Evolutionary conservation across 2,329 filamentous ascomycete species (phyloP).

Genomic region (Zymoseptoria ardabiliae): DNA sequence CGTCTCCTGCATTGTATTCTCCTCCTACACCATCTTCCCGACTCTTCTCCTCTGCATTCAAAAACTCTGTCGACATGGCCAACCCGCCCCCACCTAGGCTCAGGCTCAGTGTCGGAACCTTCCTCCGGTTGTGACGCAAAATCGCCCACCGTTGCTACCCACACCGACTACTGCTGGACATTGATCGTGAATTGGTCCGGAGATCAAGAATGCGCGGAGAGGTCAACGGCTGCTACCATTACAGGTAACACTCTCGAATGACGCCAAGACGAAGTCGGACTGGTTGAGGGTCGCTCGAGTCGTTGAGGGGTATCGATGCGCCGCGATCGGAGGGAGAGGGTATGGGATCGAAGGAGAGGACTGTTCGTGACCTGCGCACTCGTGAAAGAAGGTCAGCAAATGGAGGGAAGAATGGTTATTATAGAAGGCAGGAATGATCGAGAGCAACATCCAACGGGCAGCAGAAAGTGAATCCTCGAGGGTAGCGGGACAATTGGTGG

Average conservation of each 20-base stretch:
- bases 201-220: neutral
- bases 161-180: constrained; percentile 27
- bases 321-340: neutral
- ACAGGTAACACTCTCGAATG: neutral
- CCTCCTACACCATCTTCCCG: constrained; percentile 1
- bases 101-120: neutral
- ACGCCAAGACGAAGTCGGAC: neutral
- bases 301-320: neutral
- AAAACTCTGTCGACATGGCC: constrained; percentile 19
- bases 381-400: neutral
- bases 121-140: constrained; percentile 3
- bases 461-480: neutral
- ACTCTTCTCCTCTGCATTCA: constrained; percentile 8
- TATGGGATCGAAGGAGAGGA: neutral
- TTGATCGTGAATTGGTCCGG: constrained; percentile 8
- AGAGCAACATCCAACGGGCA: neutral
- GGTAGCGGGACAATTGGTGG: neutral
- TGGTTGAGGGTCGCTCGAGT: neutral
- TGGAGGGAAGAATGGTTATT: neutral
- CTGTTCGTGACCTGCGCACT: neutral
- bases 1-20: constrained; percentile 19
- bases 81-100: neutral
- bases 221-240: neutral
- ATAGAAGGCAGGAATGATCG: neutral
- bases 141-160: constrained; percentile 16